Conservation (phyloP, 2,329 filamentous ascomycete genomes). For the Ilyonectria destructans region DNA sequence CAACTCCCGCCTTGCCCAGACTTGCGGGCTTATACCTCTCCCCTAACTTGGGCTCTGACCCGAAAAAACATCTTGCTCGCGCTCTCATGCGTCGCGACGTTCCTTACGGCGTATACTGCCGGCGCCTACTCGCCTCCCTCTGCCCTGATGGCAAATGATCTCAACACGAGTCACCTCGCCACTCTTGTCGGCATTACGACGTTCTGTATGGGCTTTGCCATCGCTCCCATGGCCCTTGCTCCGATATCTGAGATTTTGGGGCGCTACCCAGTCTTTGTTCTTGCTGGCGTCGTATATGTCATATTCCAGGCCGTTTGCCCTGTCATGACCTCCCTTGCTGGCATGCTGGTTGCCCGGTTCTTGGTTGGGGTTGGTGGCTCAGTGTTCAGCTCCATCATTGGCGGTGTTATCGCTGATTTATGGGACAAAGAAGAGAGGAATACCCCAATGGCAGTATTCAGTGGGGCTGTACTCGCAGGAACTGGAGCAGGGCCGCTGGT, state of each 20-base stretch:
- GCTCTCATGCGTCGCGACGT: constrained; percentile 83
- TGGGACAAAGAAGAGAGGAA: constrained; percentile 86
- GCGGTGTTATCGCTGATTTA: constrained; percentile 91
- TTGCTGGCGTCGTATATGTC: constrained; percentile 81
- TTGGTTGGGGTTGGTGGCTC: constrained; percentile 84
- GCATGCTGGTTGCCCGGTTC: constrained; percentile 84
- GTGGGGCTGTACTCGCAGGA: constrained; percentile 83
- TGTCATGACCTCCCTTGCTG: constrained; percentile 77
- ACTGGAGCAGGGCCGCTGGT: constrained; percentile 86
- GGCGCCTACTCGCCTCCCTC: constrained; percentile 84
- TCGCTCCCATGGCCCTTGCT: constrained; percentile 90
- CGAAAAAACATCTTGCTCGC: constrained; percentile 81
- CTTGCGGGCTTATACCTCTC: constrained; percentile 77
- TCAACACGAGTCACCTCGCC: constrained; percentile 76
- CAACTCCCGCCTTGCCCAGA: constrained; percentile 74
- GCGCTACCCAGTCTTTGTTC: constrained; percentile 85
- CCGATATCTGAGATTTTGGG: constrained; percentile 93
- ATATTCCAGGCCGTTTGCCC: constrained; percentile 82
- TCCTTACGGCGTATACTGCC: constrained; percentile 84
- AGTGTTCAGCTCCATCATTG: constrained; percentile 89
- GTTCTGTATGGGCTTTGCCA: constrained; percentile 85
- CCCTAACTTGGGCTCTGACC: constrained; percentile 79
- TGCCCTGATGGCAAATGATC: constrained; percentile 76
- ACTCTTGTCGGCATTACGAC: constrained; percentile 84
- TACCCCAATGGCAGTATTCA: constrained; percentile 91